phyloP scores from a whole-genome alignment of 83 land plant species.

The Picea abies region DNA sequence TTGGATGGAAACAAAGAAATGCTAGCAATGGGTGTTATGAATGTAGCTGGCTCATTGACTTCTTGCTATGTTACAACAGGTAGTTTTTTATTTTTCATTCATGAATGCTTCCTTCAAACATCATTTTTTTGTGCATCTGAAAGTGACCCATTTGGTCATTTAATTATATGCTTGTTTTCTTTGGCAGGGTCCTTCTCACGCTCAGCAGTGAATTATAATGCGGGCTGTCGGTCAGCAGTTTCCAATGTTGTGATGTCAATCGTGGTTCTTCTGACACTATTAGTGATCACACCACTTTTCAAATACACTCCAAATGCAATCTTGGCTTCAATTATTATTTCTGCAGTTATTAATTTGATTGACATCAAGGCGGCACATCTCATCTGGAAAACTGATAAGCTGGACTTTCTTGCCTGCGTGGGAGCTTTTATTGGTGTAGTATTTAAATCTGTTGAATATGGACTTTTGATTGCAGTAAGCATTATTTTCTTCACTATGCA shows the following conservation, averaged over 20 bases:
- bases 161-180: neutral
- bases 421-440: constrained; percentile 81
- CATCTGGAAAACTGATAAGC: constrained; percentile 71
- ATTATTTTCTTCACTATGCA: neutral
- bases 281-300: constrained; percentile 52
- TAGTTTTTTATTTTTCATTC: constrained; percentile 16
- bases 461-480: constrained; percentile 70
- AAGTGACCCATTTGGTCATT: constrained; percentile 3
- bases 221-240: constrained; percentile 61
- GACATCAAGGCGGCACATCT: constrained; percentile 42
- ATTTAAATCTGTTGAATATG: constrained; percentile 62
- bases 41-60: constrained; percentile 75
- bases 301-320: constrained; percentile 67
- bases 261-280: constrained; percentile 49
- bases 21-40: constrained; percentile 90
- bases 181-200: constrained; percentile 62
- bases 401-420: constrained; percentile 68
- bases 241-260: constrained; percentile 74
- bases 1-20: constrained; percentile 98
- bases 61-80: constrained; percentile 91
- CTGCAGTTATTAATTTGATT: constrained; percentile 55
- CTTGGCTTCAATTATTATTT: constrained; percentile 65
- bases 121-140: neutral
- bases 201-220: constrained; percentile 68
- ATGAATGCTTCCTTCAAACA: neutral